phyloP scores from a whole-genome alignment of 257 asterid genomes.

The Jasminum sambac region DNA sequence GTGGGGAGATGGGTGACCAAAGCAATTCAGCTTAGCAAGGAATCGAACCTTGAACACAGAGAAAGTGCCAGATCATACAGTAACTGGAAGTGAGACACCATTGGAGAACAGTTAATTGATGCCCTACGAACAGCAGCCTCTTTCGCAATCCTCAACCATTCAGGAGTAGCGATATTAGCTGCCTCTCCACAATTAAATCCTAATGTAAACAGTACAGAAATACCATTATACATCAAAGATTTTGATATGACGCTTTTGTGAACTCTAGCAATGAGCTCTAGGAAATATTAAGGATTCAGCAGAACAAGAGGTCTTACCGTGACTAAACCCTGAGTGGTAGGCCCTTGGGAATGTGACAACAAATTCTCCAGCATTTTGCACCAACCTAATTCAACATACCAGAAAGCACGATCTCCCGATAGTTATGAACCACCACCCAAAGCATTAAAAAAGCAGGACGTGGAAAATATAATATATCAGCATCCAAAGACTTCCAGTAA shows the following conservation, averaged over 20 bases:
- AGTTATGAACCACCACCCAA: slow-evolving; percentile 22
- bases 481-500: background rate
- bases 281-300: slow-evolving; percentile 8
- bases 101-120: slow-evolving; percentile 89
- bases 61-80: slow-evolving; percentile 90
- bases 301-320: slow-evolving; percentile 55
- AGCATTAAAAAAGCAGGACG: slow-evolving; percentile 15
- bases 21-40: slow-evolving; percentile 22
- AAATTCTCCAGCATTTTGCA: slow-evolving; percentile 98
- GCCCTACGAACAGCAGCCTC: slow-evolving; percentile 99
- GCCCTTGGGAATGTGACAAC: slow-evolving; percentile 99
- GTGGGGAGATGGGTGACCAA: background rate
- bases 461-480: background rate
- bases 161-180: slow-evolving; percentile 97
- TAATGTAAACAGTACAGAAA: slow-evolving; percentile 29
- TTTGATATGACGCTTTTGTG: slow-evolving; percentile 4
- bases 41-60: slow-evolving; percentile 80
- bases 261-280: slow-evolving; percentile 16
- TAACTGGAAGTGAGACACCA: slow-evolving; percentile 98
- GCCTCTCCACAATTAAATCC: slow-evolving; percentile 99
- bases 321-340: slow-evolving; percentile 99
- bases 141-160: slow-evolving; percentile 92
- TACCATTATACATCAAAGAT: slow-evolving; percentile 2
- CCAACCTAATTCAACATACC: slow-evolving; percentile 59
- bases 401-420: slow-evolving; percentile 10